Conservation (phyloP, 768 basidiomycete genomes). For the Termitomyces titanicus region DNA sequence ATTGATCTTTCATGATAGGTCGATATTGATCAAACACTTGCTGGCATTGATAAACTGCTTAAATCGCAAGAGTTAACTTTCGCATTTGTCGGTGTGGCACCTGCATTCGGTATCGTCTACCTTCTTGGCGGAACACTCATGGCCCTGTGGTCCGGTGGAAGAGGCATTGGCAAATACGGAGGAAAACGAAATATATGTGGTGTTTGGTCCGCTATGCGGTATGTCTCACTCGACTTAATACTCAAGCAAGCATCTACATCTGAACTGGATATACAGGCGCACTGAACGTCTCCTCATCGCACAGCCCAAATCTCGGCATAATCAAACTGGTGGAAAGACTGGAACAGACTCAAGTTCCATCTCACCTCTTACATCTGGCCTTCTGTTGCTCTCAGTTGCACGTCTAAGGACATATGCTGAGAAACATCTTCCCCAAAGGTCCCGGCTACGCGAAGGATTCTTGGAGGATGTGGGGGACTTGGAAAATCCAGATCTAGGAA, state of each 20-base stretch:
- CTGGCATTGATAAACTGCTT: slow-evolving; percentile 90
- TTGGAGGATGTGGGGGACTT: slow-evolving; percentile 82
- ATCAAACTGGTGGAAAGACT: slow-evolving; percentile 1
- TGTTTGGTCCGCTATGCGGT: slow-evolving; percentile 77
- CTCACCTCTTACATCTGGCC: slow-evolving; percentile 61
- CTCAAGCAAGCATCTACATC: not conserved
- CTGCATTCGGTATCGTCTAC: slow-evolving; percentile 80
- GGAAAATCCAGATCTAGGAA: slow-evolving; percentile 67
- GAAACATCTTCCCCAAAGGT: slow-evolving; percentile 49
- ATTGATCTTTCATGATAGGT: slow-evolving; percentile 44
- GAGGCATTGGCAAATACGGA: slow-evolving; percentile 51
- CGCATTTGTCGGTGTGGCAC: slow-evolving; percentile 94
- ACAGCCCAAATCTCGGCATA: slow-evolving; percentile 27
- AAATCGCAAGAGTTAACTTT: slow-evolving; percentile 95
- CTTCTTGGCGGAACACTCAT: slow-evolving; percentile 51
- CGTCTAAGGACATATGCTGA: slow-evolving; percentile 65
- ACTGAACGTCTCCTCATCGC: slow-evolving; percentile 67
- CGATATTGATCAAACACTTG: slow-evolving; percentile 85
- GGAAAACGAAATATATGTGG: slow-evolving; percentile 48
- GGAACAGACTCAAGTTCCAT: slow-evolving; percentile 17
- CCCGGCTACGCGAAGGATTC: slow-evolving; percentile 71
- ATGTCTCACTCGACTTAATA: slow-evolving; percentile 7
- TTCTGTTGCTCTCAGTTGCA: slow-evolving; percentile 68
- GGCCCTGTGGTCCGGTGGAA: slow-evolving; percentile 46
- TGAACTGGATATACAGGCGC: slow-evolving; percentile 33